A percentile compares a stretch with the other conserved stretches of the same genome.
Evolutionary conservation across 495 filamentous ascomycete genomes (phyloP).

Genomic region (Aspergillus nanangensis): DNA sequence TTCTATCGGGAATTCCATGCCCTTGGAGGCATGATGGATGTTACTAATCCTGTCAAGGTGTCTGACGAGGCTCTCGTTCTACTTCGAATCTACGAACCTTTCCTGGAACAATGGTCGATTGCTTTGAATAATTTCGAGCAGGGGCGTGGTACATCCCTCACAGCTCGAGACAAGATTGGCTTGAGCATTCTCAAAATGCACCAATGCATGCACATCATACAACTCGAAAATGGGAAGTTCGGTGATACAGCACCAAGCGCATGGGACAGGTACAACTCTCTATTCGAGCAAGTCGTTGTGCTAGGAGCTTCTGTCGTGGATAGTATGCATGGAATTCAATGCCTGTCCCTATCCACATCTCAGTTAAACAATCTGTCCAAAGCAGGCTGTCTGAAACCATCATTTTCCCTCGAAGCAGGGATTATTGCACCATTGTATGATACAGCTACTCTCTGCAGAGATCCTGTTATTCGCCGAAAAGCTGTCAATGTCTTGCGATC

Average conservation of each 20-base stretch:
- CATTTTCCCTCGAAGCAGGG: slow-evolving; percentile 31
- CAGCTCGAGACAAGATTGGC: slow-evolving; percentile 11
- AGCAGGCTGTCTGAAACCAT: not conserved
- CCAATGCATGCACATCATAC: slow-evolving; percentile 6
- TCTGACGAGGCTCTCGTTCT: no score
- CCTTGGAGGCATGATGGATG: no score
- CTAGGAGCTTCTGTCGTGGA: slow-evolving; percentile 17
- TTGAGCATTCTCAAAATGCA: slow-evolving; percentile 14
- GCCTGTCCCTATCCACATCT: not conserved
- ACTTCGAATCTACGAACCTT: not conserved
- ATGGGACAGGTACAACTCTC: slow-evolving; percentile 16
- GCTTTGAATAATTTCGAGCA: slow-evolving; percentile 14
- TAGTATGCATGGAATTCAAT: not conserved
- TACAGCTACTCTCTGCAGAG: slow-evolving; percentile 55
- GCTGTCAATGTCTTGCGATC: slow-evolving; percentile 52
- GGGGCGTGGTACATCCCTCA: slow-evolving; percentile 6
- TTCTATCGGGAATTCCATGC: not conserved
- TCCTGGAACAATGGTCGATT: slow-evolving; percentile 13
- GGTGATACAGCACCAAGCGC: not conserved
- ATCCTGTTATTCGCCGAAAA: slow-evolving; percentile 46
- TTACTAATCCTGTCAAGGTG: no score
- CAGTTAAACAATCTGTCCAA: not conserved
- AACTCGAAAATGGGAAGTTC: slow-evolving; percentile 2
- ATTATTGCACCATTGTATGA: slow-evolving; percentile 53
- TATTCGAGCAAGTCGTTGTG: slow-evolving; percentile 20